Percentiles rank a stretch among this genome's conserved stretches.
These are phyloP conservation scores for Coccomyxa subellipsoidea DNA, from an alignment of 163 green algal genomes.

Conservation along the genomic window DNA sequence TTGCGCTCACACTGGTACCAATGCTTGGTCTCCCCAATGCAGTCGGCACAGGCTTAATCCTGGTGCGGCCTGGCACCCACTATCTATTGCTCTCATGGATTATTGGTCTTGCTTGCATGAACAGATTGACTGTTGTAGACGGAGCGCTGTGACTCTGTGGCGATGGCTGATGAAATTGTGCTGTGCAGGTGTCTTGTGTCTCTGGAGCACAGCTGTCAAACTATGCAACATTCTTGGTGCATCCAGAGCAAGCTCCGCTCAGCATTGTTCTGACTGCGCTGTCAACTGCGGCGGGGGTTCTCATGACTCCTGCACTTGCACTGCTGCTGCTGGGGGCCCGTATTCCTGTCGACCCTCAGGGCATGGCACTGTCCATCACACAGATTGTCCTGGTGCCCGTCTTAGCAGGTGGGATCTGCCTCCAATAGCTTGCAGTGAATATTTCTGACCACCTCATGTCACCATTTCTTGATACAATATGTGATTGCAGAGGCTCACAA, in stretches of 20 bases:
- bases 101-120: no score
- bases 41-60: conserved; percentile 35
- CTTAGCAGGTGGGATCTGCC: conserved; percentile 15
- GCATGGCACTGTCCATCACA: conserved; percentile 29
- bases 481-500: neutral
- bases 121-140: no score
- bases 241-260: conserved; percentile 31
- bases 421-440: neutral
- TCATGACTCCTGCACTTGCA: conserved; percentile 33
- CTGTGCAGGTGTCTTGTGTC: conserved; percentile 27
- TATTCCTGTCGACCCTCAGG: conserved; percentile 27
- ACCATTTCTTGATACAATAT: neutral
- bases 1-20: conserved; percentile 25
- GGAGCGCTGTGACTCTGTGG: no score
- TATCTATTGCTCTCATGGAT: no score
- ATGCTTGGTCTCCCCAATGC: conserved; percentile 22
- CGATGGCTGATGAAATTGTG: no score
- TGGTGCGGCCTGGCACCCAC: no score
- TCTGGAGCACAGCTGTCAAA: conserved; percentile 42
- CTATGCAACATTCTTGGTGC: conserved; percentile 41
- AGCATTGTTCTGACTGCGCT: conserved; percentile 42
- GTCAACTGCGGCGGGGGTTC: conserved; percentile 28
- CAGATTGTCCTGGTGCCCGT: conserved; percentile 42
- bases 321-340: conserved; percentile 33
- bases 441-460: neutral